A percentile compares a stretch with the other conserved stretches of the same genome.
These are phyloP conservation scores for Sarocladium oryzae DNA, from an alignment of 2,329 filamentous ascomycete genomes.

Conservation along the genomic window DNA sequence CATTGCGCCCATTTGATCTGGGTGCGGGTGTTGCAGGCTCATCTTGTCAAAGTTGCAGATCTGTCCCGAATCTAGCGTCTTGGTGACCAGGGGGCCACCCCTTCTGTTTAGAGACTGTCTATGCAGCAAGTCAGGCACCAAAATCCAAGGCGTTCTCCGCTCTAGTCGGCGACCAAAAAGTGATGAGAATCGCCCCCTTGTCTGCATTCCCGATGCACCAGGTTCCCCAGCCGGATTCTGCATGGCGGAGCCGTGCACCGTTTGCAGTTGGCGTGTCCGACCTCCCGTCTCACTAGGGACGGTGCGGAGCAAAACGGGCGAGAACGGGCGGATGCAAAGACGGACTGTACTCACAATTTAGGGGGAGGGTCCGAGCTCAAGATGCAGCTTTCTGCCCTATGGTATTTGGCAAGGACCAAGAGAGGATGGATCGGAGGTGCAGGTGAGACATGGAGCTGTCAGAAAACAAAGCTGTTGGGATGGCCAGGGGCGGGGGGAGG, in stretches of 20 bases:
- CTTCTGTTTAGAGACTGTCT: not conserved
- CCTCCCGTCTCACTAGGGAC: not conserved
- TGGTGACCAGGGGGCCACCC: not conserved
- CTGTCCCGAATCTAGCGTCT: not conserved
- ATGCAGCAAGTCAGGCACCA: not conserved
- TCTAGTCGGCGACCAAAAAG: not conserved
- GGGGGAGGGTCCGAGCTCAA: slow-evolving; percentile 5
- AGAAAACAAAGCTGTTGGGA: not conserved
- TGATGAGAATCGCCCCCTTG: not conserved
- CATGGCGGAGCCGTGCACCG: slow-evolving; percentile 1
- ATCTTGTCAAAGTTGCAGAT: slow-evolving; percentile 5
- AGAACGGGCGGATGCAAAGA: not conserved
- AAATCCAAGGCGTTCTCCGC: not conserved
- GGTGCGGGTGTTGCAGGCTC: slow-evolving; percentile 3
- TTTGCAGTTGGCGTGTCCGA: slow-evolving; percentile 2
- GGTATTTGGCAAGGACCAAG: not conserved
- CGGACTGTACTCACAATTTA: not conserved
- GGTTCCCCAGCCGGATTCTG: not conserved
- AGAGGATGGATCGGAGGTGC: slow-evolving; percentile 1
- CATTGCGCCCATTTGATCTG: slow-evolving; percentile 1
- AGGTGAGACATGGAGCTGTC: slow-evolving; percentile 5
- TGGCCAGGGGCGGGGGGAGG: not conserved
- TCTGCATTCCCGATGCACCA: not conserved
- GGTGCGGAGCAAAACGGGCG: not conserved
- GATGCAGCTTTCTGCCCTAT: not conserved